phyloP scores from a whole-genome alignment of 1,284 basidiomycete species.

The Puccinia sorghi region DNA sequence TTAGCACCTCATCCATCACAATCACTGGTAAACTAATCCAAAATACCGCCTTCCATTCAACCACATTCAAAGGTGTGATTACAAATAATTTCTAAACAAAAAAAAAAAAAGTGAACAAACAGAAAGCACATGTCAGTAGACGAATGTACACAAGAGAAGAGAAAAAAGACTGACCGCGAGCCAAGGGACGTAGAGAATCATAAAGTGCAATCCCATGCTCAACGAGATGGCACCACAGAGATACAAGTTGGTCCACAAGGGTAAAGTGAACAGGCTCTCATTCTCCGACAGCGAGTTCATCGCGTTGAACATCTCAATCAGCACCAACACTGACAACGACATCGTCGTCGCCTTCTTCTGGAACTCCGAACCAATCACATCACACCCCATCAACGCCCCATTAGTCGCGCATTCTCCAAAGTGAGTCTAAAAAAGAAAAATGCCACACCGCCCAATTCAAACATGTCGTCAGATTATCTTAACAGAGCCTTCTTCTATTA shows the following conservation, averaged over 20 bases:
- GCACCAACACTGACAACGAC: conserved; percentile 86
- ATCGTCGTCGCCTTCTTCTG: conserved; percentile 88
- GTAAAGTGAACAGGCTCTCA: conserved; percentile 82
- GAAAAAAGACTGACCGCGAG: conserved; percentile 68
- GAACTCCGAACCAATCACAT: conserved; percentile 86
- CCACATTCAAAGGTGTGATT: conserved; percentile 85
- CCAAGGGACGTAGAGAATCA: conserved; percentile 92
- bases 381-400: conserved; percentile 70
- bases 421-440: conserved; percentile 68
- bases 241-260: conserved; percentile 90
- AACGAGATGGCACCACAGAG: conserved; percentile 82
- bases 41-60: conserved; percentile 93
- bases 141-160: conserved; percentile 20
- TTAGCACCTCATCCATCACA: conserved; percentile 85
- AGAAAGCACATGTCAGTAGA: not conserved
- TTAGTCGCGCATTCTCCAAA: conserved; percentile 82
- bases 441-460: conserved; percentile 33
- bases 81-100: conserved; percentile 73
- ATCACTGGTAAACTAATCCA: conserved; percentile 84
- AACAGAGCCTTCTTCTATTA: not conserved
- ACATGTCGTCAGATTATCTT: not conserved
- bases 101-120: conserved; percentile 48
- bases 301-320: conserved; percentile 99
- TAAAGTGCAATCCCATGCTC: conserved; percentile 87
- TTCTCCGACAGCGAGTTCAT: conserved; percentile 99